These are phyloP conservation scores for Sclerotinia sclerotiorum DNA, from an alignment of 2,329 filamentous ascomycete genomes.

Conservation along the genomic window DNA sequence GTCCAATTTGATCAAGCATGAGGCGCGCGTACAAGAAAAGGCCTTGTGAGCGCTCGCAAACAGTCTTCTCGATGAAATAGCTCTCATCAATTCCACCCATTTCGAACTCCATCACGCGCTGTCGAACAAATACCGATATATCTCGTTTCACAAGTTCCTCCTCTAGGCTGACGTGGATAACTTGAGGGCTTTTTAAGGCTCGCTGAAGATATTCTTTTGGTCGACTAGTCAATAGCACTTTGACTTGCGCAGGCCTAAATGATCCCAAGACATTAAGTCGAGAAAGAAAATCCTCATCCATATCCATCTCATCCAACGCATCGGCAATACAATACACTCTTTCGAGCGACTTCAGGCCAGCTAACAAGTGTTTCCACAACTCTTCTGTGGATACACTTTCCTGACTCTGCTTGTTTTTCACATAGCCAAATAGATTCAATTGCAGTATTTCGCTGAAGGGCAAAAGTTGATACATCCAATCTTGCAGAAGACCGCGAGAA, in stretches of 20 bases:
- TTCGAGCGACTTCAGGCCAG: slow-evolving; percentile 27
- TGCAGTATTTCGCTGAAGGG: slow-evolving; percentile 27
- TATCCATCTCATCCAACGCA: slow-evolving; percentile 52
- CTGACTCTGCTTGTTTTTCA: slow-evolving; percentile 10
- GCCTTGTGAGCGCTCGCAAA: slow-evolving; percentile 14
- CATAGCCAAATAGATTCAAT: background rate
- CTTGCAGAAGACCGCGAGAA: slow-evolving; percentile 37
- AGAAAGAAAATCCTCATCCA: slow-evolving; percentile 42
- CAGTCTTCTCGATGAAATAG: background rate
- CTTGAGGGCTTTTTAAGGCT: slow-evolving; percentile 35
- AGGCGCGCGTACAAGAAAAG: slow-evolving; percentile 22
- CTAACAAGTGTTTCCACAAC: slow-evolving; percentile 40
- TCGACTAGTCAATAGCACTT: slow-evolving; percentile 48
- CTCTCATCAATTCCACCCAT: background rate
- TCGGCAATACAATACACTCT: slow-evolving; percentile 49
- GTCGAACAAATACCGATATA: slow-evolving; percentile 20
- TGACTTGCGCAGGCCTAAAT: slow-evolving; percentile 41
- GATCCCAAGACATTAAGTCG: slow-evolving; percentile 41
- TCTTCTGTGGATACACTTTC: slow-evolving; percentile 26
- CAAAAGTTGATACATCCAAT: slow-evolving; percentile 42
- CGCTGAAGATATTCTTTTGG: slow-evolving; percentile 41
- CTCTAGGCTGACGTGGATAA: slow-evolving; percentile 44
- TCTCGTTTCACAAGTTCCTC: slow-evolving; percentile 43
- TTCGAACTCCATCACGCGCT: background rate
- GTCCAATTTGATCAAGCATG: slow-evolving; percentile 18